Conservation (phyloP, 495 filamentous ascomycete species). For the Tirmania nivea region DNA sequence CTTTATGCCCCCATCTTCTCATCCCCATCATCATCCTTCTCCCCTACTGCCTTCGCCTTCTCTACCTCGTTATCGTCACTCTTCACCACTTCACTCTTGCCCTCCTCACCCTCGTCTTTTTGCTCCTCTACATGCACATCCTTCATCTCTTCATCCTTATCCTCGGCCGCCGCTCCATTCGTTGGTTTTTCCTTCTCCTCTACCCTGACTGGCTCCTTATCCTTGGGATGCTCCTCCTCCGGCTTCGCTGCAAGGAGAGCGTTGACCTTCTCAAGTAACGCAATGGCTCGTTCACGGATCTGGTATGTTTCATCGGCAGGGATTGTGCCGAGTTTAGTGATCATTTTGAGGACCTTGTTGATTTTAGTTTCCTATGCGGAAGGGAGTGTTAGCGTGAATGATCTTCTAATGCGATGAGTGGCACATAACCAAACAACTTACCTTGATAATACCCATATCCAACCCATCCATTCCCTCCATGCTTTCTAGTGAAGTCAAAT, state of each 20-base stretch:
- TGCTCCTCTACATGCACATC: slow-evolving; percentile 19
- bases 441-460: slow-evolving; percentile 55
- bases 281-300: slow-evolving; percentile 57
- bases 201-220: slow-evolving; percentile 32
- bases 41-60: no score
- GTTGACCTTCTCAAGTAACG: slow-evolving; percentile 38
- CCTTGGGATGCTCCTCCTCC: slow-evolving; percentile 23
- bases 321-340: slow-evolving; percentile 61
- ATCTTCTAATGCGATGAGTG: no score
- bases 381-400: no score
- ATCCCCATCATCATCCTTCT: no score
- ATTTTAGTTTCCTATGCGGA: slow-evolving; percentile 44
- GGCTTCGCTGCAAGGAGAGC: slow-evolving; percentile 19
- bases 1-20: no score
- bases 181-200: slow-evolving; percentile 24
- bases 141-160: slow-evolving; percentile 18
- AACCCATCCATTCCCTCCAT: slow-evolving; percentile 67
- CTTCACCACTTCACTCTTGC: no score
- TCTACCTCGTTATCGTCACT: no score
- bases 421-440: no score
- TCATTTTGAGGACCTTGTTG: slow-evolving; percentile 80
- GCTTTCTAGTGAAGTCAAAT: slow-evolving; percentile 55
- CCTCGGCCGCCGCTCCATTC: slow-evolving; percentile 4
- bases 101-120: slow-evolving; percentile 23
- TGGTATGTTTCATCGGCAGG: slow-evolving; percentile 66